These are phyloP conservation scores for Apiotrichum sp. DNA, from an alignment of 1,284 basidiomycete genomes.

Conservation along the genomic window DNA sequence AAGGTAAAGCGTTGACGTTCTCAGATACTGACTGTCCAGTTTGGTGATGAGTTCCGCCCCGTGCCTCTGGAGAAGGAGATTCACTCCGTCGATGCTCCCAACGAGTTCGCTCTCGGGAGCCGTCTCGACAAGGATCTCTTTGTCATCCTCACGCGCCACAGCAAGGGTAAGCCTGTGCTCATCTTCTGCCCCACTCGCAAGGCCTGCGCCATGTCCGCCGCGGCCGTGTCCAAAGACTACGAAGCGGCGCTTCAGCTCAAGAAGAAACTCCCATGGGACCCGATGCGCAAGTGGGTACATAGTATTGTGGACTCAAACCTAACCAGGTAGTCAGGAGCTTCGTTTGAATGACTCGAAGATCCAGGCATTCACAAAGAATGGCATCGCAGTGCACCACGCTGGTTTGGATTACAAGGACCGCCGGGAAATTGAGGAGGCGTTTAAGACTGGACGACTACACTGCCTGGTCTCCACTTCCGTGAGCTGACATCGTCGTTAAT, in stretches of 20 bases:
- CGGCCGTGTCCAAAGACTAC: constrained; percentile 66
- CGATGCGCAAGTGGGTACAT: constrained; percentile 50
- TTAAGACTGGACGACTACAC: constrained; percentile 43
- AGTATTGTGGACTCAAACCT: not conserved
- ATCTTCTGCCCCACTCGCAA: constrained; percentile 82
- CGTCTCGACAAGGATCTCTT: constrained; percentile 71
- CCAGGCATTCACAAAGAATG: constrained; percentile 29
- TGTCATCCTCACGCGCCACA: constrained; percentile 61
- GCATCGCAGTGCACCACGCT: constrained; percentile 53
- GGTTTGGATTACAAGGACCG: constrained; percentile 50
- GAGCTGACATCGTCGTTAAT: not conserved
- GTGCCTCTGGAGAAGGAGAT: constrained; percentile 71
- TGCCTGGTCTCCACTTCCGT: constrained; percentile 47
- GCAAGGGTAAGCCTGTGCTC: constrained; percentile 68
- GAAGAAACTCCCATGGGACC: constrained; percentile 59
- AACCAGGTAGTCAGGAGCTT: constrained; percentile 7
- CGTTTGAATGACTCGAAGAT: constrained; percentile 31
- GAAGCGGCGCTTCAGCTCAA: constrained; percentile 54
- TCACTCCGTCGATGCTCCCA: constrained; percentile 57
- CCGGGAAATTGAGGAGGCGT: constrained; percentile 48
- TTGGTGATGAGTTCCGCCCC: constrained; percentile 83
- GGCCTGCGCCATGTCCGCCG: constrained; percentile 56
- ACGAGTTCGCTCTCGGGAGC: constrained; percentile 72
- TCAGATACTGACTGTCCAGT: constrained; percentile 61
- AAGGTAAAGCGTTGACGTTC: constrained; percentile 51